These are phyloP conservation scores for Beta vulgaris DNA, from an alignment of 148 eudicot species.

Conservation along the genomic window DNA sequence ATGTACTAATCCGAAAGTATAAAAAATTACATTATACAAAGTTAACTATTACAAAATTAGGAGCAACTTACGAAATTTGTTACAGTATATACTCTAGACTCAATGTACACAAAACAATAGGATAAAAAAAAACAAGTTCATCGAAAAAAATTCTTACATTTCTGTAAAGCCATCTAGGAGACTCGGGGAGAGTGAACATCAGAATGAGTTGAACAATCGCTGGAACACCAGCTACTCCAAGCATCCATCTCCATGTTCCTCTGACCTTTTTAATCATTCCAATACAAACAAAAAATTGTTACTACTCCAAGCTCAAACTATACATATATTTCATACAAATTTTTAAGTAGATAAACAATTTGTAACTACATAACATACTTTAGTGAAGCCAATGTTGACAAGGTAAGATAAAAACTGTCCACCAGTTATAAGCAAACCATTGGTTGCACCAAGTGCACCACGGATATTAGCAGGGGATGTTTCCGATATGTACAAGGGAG, in stretches of 20 bases:
- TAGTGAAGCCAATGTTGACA: conserved; percentile 39
- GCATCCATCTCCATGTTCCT: conserved; percentile 50
- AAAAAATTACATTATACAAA: no score
- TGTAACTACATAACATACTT: no score
- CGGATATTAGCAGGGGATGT: conserved; percentile 39
- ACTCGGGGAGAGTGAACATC: conserved; percentile 35
- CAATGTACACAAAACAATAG: no score
- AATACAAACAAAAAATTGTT: not conserved
- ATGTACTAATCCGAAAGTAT: no score
- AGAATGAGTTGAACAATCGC: conserved; percentile 26
- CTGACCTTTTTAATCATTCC: conserved; percentile 25
- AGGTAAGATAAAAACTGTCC: conserved; percentile 41
- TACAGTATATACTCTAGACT: no score
- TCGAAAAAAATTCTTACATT: conserved; percentile 19
- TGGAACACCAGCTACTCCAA: conserved; percentile 39
- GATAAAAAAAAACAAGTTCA: no score
- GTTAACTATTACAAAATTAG: no score
- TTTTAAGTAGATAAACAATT: no score
- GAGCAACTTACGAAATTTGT: no score
- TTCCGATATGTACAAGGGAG: conserved; percentile 44
- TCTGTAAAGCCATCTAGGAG: conserved; percentile 40
- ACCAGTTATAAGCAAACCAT: conserved; percentile 41
- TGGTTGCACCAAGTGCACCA: conserved; percentile 41
- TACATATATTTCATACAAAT: no score
- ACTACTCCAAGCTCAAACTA: no score